A percentile compares a stretch with the other conserved stretches of the same genome.
phyloP scores from a whole-genome alignment of 148 eudicot genomes.

The Persicaria tinctoria region DNA sequence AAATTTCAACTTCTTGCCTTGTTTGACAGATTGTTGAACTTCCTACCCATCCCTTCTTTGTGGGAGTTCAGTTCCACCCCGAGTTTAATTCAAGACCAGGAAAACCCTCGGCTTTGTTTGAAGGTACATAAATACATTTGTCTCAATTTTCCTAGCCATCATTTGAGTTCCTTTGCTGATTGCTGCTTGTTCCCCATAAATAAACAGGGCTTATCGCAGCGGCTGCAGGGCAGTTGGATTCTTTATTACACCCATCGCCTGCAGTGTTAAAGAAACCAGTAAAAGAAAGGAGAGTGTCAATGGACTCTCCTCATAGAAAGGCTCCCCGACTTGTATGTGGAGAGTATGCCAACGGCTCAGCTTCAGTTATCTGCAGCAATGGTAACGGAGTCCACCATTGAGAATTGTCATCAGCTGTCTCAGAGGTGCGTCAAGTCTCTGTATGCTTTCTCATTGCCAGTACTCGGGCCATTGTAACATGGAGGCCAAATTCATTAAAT shows the following conservation, averaged over 20 bases:
- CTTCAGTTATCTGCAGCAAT: conserved; percentile 32
- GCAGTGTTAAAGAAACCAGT: not conserved
- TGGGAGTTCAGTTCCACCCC: conserved; percentile 96
- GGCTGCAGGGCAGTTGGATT: conserved; percentile 67
- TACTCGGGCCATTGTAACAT: no score
- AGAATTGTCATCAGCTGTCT: conserved; percentile 1
- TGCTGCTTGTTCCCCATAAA: not conserved
- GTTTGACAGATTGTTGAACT: conserved; percentile 73
- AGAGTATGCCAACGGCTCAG: conserved; percentile 27
- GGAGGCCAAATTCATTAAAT: not conserved
- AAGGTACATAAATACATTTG: conserved; percentile 36
- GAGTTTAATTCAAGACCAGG: conserved; percentile 95
- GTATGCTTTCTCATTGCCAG: not conserved
- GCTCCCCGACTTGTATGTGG: conserved; percentile 22
- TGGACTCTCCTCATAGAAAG: conserved; percentile 21
- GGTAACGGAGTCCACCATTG: conserved; percentile 59
- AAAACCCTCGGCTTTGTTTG: conserved; percentile 81
- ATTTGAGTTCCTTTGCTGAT: not conserved
- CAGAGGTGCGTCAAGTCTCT: not conserved
- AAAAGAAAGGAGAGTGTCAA: conserved; percentile 14
- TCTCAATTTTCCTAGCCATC: not conserved
- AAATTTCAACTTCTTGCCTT: not conserved
- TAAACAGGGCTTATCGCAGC: conserved; percentile 80
- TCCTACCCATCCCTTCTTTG: conserved; percentile 63
- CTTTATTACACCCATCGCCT: conserved; percentile 23